Conservation (phyloP, 257 asterid species). For the Voacanga thouarsii region DNA sequence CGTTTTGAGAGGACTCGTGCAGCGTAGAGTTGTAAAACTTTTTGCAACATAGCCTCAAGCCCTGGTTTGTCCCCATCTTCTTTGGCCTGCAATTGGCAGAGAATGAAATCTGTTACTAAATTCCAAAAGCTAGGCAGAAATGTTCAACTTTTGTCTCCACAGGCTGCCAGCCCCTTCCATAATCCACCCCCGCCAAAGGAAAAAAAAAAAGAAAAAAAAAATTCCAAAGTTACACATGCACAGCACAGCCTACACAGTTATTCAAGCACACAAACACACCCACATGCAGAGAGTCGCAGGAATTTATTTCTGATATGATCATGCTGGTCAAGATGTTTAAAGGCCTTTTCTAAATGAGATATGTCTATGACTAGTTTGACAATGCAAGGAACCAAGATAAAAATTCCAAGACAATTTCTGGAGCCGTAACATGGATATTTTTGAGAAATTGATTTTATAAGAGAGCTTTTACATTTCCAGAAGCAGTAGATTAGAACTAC, state of each 20-base stretch:
- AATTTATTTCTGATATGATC: neutral
- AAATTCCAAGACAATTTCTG: neutral
- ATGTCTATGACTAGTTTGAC: neutral
- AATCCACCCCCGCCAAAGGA: neutral
- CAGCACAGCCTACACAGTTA: no score
- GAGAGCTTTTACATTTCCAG: neutral
- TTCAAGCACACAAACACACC: neutral
- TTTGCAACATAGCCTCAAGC: constrained; percentile 96
- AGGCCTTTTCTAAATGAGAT: neutral
- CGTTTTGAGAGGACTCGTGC: constrained; percentile 84
- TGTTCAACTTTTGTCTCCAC: neutral
- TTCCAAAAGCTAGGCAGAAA: neutral
- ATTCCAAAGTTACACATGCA: no score
- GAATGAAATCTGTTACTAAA: neutral
- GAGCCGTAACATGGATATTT: neutral
- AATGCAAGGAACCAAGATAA: neutral
- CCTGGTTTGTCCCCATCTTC: constrained; percentile 96
- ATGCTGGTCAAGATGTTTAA: neutral
- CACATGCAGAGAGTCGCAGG: neutral
- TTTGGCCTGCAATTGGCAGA: constrained; percentile 60
- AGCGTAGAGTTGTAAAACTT: constrained; percentile 90
- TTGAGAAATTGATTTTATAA: neutral
- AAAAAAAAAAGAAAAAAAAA: no score
- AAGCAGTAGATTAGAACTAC: neutral
- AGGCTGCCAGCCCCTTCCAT: neutral